Percentiles rank a stretch among this genome's conserved stretches.
These are phyloP conservation scores for Cryptococcus sp. DNA, from an alignment of 1,284 basidiomycete species.

Conservation along the genomic window DNA sequence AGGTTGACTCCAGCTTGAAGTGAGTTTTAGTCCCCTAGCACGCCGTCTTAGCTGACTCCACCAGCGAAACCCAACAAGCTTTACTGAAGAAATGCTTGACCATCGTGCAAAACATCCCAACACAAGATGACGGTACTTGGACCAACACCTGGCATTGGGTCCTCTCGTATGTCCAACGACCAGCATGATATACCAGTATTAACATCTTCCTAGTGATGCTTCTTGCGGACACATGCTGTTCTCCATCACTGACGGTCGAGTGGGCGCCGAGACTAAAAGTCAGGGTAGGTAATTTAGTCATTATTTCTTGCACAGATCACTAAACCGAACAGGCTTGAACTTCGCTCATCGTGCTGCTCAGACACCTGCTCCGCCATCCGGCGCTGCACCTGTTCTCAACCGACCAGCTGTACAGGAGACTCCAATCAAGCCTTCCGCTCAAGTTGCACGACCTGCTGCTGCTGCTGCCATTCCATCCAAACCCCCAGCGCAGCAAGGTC, in stretches of 20 bases:
- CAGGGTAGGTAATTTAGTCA: conserved; percentile 61
- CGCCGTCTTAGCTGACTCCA: background rate
- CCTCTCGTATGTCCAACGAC: conserved; percentile 51
- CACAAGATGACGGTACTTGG: conserved; percentile 66
- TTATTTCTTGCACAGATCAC: conserved; percentile 1
- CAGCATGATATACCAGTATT: background rate
- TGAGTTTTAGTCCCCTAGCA: conserved; percentile 25
- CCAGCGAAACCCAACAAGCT: conserved; percentile 72
- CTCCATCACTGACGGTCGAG: conserved; percentile 82
- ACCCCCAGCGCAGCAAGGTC: conserved; percentile 34
- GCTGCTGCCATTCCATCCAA: background rate
- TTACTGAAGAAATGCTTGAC: conserved; percentile 84
- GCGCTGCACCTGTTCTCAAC: conserved; percentile 41
- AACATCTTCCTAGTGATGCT: conserved; percentile 64
- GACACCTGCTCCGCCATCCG: conserved; percentile 39
- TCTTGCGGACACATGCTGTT: conserved; percentile 83
- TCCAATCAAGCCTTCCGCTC: conserved; percentile 29
- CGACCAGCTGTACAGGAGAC: conserved; percentile 15
- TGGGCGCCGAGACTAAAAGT: conserved; percentile 85
- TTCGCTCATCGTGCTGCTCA: conserved; percentile 58
- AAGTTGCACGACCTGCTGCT: background rate
- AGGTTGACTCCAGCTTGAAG: conserved; percentile 89
- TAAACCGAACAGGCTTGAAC: conserved; percentile 71
- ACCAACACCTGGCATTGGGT: conserved; percentile 99
- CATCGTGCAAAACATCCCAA: conserved; percentile 58